phyloP scores from a whole-genome alignment of 2,329 filamentous ascomycete species.

The Aspergillus nomiae region DNA sequence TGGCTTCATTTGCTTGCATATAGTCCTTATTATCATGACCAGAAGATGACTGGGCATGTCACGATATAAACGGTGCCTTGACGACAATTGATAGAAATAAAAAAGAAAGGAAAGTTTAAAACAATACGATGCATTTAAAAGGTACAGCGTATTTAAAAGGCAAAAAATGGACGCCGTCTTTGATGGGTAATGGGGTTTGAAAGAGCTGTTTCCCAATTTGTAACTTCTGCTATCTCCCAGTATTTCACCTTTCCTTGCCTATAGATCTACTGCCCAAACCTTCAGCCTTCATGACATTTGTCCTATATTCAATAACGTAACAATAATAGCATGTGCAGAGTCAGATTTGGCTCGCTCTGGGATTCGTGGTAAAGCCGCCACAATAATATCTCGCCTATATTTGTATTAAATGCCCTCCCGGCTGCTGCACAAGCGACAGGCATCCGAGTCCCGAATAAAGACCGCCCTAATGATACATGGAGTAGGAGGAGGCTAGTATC shows the following conservation, averaged over 20 bases:
- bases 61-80: slow-evolving; percentile 21
- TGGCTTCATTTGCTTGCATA: slow-evolving; percentile 18
- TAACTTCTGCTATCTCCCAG: background rate
- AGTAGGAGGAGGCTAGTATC: background rate
- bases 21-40: slow-evolving; percentile 7
- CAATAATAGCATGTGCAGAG: background rate
- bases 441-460: background rate
- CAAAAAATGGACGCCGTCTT: background rate
- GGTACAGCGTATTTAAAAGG: background rate
- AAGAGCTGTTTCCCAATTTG: background rate
- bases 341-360: background rate
- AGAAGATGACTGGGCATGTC: slow-evolving; percentile 16
- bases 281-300: background rate
- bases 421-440: background rate
- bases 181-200: background rate
- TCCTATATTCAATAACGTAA: background rate
- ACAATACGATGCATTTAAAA: background rate
- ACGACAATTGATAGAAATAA: slow-evolving; percentile 25
- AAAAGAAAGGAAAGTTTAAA: background rate
- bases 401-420: background rate
- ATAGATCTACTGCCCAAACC: background rate
- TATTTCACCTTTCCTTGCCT: background rate
- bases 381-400: background rate
- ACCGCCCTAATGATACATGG: background rate
- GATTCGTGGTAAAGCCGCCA: background rate